A percentile compares a stretch with the other conserved stretches of the same genome.
These are phyloP conservation scores for Saturnispora hagleri DNA, from an alignment of 805 yeast genomes.

Conservation along the genomic window DNA sequence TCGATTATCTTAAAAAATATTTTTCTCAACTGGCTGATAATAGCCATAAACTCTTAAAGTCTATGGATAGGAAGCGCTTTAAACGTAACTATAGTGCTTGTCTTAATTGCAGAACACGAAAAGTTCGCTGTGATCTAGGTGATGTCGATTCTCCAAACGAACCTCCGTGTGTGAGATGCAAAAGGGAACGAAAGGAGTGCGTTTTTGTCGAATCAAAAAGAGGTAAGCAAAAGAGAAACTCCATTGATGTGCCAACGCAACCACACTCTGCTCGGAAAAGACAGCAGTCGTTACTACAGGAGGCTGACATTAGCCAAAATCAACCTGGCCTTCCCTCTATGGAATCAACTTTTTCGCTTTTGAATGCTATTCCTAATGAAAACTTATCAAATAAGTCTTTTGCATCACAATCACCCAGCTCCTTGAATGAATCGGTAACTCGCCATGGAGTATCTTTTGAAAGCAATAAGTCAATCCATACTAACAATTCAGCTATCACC, in stretches of 20 bases:
- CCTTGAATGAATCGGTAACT: neutral
- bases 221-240: constrained; percentile 32
- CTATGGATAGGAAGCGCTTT: constrained; percentile 25
- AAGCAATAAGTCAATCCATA: neutral
- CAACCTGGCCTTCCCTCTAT: neutral
- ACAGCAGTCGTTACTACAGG: neutral
- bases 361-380: neutral
- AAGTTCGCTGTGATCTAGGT: constrained; percentile 82
- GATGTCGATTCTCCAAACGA: constrained; percentile 58
- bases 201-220: constrained; percentile 47
- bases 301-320: neutral
- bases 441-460: neutral
- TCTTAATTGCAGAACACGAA: constrained; percentile 72
- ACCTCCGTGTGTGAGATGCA: constrained; percentile 82
- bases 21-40: neutral
- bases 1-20: neutral
- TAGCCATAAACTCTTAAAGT: neutral
- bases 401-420: neutral
- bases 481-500: neutral
- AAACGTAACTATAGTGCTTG: constrained; percentile 76
- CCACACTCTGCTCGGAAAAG: neutral
- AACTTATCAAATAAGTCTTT: neutral
- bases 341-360: neutral
- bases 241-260: constrained; percentile 9
- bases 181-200: constrained; percentile 75